Conservation (phyloP, 1,139 yeast genomes). For the Maudiozyma humilis region DNA sequence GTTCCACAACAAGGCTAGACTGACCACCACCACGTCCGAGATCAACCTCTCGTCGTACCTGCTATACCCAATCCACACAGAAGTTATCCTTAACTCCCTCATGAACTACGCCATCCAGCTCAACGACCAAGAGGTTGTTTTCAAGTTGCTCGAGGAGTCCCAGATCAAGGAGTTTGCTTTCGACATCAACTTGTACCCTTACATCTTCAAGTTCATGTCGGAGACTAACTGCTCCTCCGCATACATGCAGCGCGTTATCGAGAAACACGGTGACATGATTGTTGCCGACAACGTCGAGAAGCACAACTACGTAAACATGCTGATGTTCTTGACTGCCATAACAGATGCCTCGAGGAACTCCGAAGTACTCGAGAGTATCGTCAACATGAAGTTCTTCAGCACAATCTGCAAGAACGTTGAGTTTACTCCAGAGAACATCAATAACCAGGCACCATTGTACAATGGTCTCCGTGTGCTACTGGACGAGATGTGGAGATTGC, state of each 20-base stretch:
- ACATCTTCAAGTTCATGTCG: constrained; percentile 28
- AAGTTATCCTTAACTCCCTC: constrained; percentile 23
- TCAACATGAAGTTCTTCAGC: constrained; percentile 29
- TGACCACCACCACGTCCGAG: constrained; percentile 5
- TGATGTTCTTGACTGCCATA: constrained; percentile 24
- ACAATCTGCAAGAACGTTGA: constrained; percentile 14
- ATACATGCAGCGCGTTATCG: constrained; percentile 29
- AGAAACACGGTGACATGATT: constrained; percentile 27
- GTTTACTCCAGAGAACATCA: constrained; percentile 8
- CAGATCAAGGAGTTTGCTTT: constrained; percentile 31
- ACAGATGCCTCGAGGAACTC: constrained; percentile 20
- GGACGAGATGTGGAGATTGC: constrained; percentile 21
- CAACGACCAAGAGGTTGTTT: constrained; percentile 29
- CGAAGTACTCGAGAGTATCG: constrained; percentile 17
- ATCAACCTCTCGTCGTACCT: constrained; percentile 20
- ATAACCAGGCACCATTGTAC: constrained; percentile 16
- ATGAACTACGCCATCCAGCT: constrained; percentile 29
- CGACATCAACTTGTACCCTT: constrained; percentile 29
- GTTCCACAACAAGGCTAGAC: constrained; percentile 2
- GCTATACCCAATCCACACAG: constrained; percentile 22
- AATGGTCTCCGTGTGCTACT: constrained; percentile 5
- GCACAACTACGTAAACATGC: constrained; percentile 3
- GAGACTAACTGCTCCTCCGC: constrained; percentile 28
- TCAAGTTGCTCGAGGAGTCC: constrained; percentile 35
- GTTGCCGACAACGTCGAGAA: background rate